Percentiles rank a stretch among this genome's conserved stretches.
phyloP scores from a whole-genome alignment of 306 rosid species.

The Malus orientalis region DNA sequence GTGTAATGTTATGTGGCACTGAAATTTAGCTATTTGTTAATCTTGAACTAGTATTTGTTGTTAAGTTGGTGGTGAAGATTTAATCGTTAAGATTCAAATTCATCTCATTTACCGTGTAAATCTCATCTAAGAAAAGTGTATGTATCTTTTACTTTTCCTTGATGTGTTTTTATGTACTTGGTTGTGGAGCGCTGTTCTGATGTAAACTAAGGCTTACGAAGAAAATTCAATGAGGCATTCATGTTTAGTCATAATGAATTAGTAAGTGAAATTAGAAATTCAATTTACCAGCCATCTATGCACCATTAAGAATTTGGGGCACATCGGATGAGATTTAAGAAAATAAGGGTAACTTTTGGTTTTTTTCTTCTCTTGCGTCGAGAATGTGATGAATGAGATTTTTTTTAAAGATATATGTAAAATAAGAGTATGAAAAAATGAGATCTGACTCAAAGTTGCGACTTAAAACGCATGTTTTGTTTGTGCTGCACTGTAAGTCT shows the following conservation, averaged over 20 bases:
- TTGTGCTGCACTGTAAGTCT: not conserved
- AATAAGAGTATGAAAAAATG: too few relatives aligned
- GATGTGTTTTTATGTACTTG: too few relatives aligned
- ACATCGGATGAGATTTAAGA: not conserved
- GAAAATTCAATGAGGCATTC: too few relatives aligned
- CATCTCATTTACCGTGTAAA: not conserved
- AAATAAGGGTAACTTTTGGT: not conserved
- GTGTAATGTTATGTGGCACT: not conserved
- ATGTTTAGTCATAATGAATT: too few relatives aligned
- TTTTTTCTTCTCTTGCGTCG: not conserved
- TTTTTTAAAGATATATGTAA: too few relatives aligned
- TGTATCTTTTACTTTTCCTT: too few relatives aligned
- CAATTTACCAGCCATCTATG: not conserved
- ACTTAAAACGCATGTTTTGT: not conserved
- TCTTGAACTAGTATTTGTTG: too few relatives aligned
- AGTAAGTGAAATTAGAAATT: too few relatives aligned
- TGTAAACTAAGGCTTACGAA: too few relatives aligned
- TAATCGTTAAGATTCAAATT: not conserved
- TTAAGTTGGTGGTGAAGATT: not conserved
- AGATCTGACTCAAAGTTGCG: not conserved
- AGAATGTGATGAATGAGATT: not conserved
- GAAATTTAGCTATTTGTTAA: too few relatives aligned
- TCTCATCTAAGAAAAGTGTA: too few relatives aligned
- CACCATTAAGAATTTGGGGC: not conserved
- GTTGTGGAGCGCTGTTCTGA: rapidly evolving